Evolutionary conservation across 2,329 filamentous ascomycete genomes (phyloP), one percentile per base, ranked within the genome.

Genomic region (Trichoderma endophyticum): DNA sequence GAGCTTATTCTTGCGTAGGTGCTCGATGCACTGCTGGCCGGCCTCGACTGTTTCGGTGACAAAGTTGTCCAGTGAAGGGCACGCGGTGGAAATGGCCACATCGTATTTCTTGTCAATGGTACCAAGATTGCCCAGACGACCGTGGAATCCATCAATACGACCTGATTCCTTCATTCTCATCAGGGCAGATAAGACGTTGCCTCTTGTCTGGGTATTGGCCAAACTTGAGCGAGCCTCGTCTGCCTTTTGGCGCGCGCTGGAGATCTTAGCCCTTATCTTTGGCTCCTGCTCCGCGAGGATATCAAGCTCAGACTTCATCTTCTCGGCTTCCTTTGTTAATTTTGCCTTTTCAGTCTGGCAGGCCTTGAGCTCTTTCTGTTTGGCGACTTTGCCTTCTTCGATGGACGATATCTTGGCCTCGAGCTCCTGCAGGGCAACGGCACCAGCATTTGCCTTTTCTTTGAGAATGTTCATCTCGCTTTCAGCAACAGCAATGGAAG

Each of bases 21-120:
- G 96, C 79, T 98, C 96, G 74, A 99, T 98, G 81, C 97, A 99
- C 80, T 98, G 95, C 81, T 99, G 96, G 75, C 95, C 96, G 72
- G 94, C 93, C 77, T 98, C 96, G 15, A 98, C 95, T 1, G 93
- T 95, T 77, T 98, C 96, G 0, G 97, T 97, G 11, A 99, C 95
- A 82, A 99, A 95, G 79, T 98, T 97, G 81, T 99, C 94, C 11
- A 99, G 88, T 3, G 92, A 88, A 60, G 93, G 91, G 76, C 96
- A 98, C 12, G 96, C 97, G 0, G 96, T 99, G 0, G 97, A 99
- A 73, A 99, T 97, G n/a, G 96, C 96, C 57, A 99, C 90, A 78
- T 99, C 96, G 81, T 97, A 99, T 82, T 93, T 93, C 79, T 93
- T 88, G 77, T 99, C 95, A 75, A 99, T 99, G 0, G 93, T 91